phyloP scores from a whole-genome alignment of 2,329 filamentous ascomycete species.

The Fusarium hainanense region DNA sequence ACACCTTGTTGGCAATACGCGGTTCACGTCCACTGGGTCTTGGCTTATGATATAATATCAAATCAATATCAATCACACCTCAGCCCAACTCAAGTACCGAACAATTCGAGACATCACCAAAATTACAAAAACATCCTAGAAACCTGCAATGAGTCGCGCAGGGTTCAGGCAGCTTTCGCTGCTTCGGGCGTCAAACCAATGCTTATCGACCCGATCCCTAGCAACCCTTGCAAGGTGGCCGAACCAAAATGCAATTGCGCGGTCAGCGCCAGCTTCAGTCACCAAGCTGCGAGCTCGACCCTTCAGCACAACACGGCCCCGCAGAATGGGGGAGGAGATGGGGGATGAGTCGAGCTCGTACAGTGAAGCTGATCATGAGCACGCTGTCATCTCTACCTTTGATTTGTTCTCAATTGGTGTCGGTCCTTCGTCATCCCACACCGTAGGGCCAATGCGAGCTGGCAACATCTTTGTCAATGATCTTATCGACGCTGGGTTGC shows the following conservation, averaged over 20 bases:
- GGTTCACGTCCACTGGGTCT: neutral
- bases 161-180: constrained; percentile 37
- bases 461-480: constrained; percentile 64
- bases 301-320: constrained; percentile 25
- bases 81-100: neutral
- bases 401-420: constrained; percentile 65
- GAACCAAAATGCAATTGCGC: constrained; percentile 4
- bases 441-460: constrained; percentile 63
- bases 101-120: neutral
- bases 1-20: constrained; percentile 25
- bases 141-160: constrained; percentile 24
- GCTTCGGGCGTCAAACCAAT: constrained; percentile 31
- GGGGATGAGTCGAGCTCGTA: constrained; percentile 53
- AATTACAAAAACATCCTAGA: neutral
- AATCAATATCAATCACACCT: constrained; percentile 3
- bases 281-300: constrained; percentile 8
- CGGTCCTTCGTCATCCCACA: constrained; percentile 63
- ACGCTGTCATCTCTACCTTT: constrained; percentile 64
- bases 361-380: constrained; percentile 62
- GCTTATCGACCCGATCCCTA: constrained; percentile 30
- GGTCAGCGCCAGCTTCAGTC: neutral
- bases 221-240: constrained; percentile 18
- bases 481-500: constrained; percentile 57
- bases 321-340: constrained; percentile 19
- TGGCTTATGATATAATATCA: constrained; percentile 23